Conservation (phyloP, 2,329 filamentous ascomycete species). For the Allantophomopsis cytisporea region DNA sequence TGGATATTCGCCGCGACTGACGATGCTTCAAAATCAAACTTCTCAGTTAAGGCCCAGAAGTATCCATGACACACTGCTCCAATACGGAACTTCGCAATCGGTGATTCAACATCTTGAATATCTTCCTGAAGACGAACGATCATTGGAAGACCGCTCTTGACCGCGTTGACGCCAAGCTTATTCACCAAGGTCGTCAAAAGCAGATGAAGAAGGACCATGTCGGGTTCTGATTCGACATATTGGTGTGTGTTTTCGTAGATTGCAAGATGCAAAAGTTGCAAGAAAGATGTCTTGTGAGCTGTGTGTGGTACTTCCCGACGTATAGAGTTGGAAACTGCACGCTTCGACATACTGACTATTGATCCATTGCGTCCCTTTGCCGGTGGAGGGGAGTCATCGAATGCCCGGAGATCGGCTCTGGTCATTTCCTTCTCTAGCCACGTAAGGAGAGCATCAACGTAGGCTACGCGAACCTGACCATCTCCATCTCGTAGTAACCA, state of each 20-base stretch:
- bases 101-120: constrained; percentile 51
- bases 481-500: constrained; percentile 78
- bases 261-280: constrained; percentile 71
- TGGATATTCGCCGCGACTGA: constrained; percentile 57
- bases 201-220: constrained; percentile 65
- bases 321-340: constrained; percentile 57
- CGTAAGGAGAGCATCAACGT: constrained; percentile 67
- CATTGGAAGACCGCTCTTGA: constrained; percentile 73
- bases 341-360: constrained; percentile 22
- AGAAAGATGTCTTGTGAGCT: constrained; percentile 35
- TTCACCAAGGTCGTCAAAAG: constrained; percentile 62
- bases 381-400: constrained; percentile 33
- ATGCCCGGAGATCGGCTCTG: constrained; percentile 46
- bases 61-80: constrained; percentile 83
- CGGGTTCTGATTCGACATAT: constrained; percentile 55
- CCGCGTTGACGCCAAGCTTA: constrained; percentile 71
- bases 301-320: constrained; percentile 18
- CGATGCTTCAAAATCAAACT: constrained; percentile 62
- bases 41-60: constrained; percentile 66
- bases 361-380: constrained; percentile 18
- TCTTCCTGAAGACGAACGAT: constrained; percentile 80
- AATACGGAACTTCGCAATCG: constrained; percentile 61
- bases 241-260: constrained; percentile 83
- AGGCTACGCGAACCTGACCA: constrained; percentile 67
- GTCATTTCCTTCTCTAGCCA: constrained; percentile 79